These are phyloP conservation scores for Tillandsia fasciculata DNA, from an alignment of 176 grass and related monocot genomes.

Conservation along the genomic window DNA sequence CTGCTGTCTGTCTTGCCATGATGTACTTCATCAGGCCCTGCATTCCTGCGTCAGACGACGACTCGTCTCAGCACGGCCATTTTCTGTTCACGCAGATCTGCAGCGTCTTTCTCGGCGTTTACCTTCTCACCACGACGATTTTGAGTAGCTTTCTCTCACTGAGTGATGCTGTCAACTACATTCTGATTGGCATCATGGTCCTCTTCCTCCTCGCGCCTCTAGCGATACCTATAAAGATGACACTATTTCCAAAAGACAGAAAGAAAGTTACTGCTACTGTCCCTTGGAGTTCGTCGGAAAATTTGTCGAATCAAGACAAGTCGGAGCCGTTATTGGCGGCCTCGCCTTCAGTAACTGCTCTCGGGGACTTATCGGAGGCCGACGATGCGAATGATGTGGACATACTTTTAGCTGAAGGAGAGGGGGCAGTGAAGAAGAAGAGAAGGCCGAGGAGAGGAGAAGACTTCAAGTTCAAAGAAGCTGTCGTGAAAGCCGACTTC, in stretches of 20 bases:
- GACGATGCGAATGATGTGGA: constrained; percentile 59
- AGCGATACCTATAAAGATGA: constrained; percentile 93
- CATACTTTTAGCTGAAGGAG: constrained; percentile 79
- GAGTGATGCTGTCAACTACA: constrained; percentile 37
- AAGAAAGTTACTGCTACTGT: constrained; percentile 11
- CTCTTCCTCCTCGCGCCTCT: constrained; percentile 64
- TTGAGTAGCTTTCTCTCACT: constrained; percentile 40
- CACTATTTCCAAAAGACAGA: constrained; percentile 46
- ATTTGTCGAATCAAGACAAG: constrained; percentile 20
- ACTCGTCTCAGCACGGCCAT: constrained; percentile 45
- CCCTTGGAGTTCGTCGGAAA: constrained; percentile 2
- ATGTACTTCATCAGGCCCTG: constrained; percentile 94
- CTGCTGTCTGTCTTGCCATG: constrained; percentile 41
- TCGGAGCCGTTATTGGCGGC: constrained; percentile 44
- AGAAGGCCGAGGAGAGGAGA: constrained; percentile 78
- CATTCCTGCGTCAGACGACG: constrained; percentile 56
- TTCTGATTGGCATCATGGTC: constrained; percentile 52
- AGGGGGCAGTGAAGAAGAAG: constrained; percentile 69
- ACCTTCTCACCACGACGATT: constrained; percentile 50
- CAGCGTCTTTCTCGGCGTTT: constrained; percentile 60
- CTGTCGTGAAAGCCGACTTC: constrained; percentile 82
- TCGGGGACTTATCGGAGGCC: constrained; percentile 27
- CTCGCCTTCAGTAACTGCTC: constrained; percentile 41
- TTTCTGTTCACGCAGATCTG: constrained; percentile 69
- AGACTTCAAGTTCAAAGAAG: constrained; percentile 86